Evolutionary conservation across 495 filamentous ascomycete genomes (phyloP), one percentile per base, ranked within the genome.

Genomic region (Penicillium fimorum): DNA sequence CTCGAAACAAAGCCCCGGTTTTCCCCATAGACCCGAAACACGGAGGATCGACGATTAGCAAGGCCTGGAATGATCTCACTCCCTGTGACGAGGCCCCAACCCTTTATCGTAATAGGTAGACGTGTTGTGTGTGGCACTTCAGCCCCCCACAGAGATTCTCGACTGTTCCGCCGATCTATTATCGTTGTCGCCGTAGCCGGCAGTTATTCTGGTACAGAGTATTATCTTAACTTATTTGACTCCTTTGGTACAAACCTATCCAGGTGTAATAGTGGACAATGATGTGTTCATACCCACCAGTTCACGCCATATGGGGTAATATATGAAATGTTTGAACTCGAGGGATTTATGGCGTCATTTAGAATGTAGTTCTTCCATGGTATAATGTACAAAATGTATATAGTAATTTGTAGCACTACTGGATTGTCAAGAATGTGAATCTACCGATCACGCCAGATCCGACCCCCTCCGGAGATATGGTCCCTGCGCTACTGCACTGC

Each of bases 31-130:
- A 59, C 50, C 37, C 52, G 50, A 64, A 64, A 64, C 60, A 52
- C 62, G 53, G 61, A 52, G 45, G 64, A 67, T 67, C 64, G 55
- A 64, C 56, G 30, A 30, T 22, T 54, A 55, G 58, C 12, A 55
- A 17, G 37, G 51, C 40, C 40, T 17, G 35, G 29, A 47, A 47
- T n/a, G 29, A 33, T 45, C 42, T 18, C 41, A 44, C 42, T 12
- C 13, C 5, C 30, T 35, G 11, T 43, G 41, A 43, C 41, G 22
- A 27, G 18, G 42, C 2, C 43, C 3, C 40, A 5, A 24, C 22
- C 1, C 6, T n/a, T 22, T 41, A 17, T 41, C 38, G 22, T 45
- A 13, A 32, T 32, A 32, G 27, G 24, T 5, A n/a, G 45, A 47
- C 29, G 45, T 47, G 29, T 17, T 35, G 17, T 37, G 22, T 40